Percentiles rank a stretch among this genome's conserved stretches.
Conservation (phyloP, 805 yeast species). For the Debaryomyces tyrocola region DNA sequence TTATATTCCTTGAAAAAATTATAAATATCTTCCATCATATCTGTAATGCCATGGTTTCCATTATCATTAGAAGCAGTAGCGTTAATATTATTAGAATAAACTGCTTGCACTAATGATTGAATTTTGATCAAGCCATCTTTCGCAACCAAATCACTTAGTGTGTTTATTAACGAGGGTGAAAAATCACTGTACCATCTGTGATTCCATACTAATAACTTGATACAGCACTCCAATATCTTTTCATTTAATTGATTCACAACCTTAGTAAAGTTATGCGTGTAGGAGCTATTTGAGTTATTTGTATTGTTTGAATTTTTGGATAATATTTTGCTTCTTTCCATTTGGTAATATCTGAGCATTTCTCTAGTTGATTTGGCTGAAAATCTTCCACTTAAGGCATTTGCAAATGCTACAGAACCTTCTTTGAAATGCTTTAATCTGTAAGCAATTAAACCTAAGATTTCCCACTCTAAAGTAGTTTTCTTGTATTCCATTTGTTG, state of each 20-base stretch:
- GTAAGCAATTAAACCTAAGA: slow-evolving; percentile 80
- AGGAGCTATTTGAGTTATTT: slow-evolving; percentile 5
- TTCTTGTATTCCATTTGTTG: slow-evolving; percentile 80
- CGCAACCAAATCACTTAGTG: slow-evolving; percentile 60
- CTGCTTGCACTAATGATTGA: slow-evolving; percentile 67
- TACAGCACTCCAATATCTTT: slow-evolving; percentile 64
- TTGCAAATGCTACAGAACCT: slow-evolving; percentile 80
- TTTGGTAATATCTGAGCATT: slow-evolving; percentile 62
- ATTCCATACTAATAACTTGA: slow-evolving; percentile 91
- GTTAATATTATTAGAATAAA: slow-evolving; percentile 45
- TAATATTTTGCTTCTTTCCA: slow-evolving; percentile 44
- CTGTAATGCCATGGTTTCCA: slow-evolving; percentile 55
- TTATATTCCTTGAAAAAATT: slow-evolving; percentile 46
- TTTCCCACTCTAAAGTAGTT: slow-evolving; percentile 87
- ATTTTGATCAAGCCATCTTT: slow-evolving; percentile 80
- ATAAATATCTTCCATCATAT: slow-evolving; percentile 54
- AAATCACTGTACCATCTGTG: slow-evolving; percentile 97
- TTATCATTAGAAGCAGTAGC: slow-evolving; percentile 15
- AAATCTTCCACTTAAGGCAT: slow-evolving; percentile 71
- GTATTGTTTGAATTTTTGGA: slow-evolving; percentile 23
- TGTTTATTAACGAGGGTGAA: slow-evolving; percentile 63
- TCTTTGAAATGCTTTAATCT: slow-evolving; percentile 85
- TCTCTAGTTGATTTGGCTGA: slow-evolving; percentile 78
- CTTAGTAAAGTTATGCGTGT: slow-evolving; percentile 36
- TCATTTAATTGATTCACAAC: slow-evolving; percentile 47